Base-by-base conservation (phyloP, 176 grass and related monocot genomes). In the Raddia guianensis region DNA sequence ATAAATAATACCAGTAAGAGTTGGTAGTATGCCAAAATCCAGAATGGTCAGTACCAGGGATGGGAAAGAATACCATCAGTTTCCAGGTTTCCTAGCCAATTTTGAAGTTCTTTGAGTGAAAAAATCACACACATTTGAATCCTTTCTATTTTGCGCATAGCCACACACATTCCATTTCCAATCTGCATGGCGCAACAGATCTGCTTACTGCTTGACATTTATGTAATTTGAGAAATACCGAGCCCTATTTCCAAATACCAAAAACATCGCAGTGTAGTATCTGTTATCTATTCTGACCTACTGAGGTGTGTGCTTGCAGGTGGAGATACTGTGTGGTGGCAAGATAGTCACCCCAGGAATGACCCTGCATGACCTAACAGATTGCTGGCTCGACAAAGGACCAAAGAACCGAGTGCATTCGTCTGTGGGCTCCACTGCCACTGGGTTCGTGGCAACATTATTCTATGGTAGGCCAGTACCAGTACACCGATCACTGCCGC, bases 391-490 rank as follows among this genome's bases (percentile, higher is more conserved):
- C 12, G 50, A 86, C 11, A 82, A 60, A 85, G 80, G 59, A 52
- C 61, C 80, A 21, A 69, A 88, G 43, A 73, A 63, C 27, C 85
- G 58, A 68, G 56, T 94, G 63, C 77, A 70, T 8, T 68, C 81
- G 33, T 64, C 74, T 4, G 78, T 87, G 51, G 83, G 73, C 59
- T 52, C 73, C 19, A 66, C 77, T n/a, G 87, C 87, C 4, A 35
- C 83, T 20, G 73, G 73, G 57, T 82, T 89, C 33, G 54, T 86
- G n/a, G 60, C 73, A 35, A 82, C 53, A 1, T 7, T 89, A 12
- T 81, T 82, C 52, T 89, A 89, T 19, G 46, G 83, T 34, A 85
- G 87, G 68, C 62, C 87, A 67, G 83, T 43, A 40, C 16, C 44
- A 34, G 37, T 5, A 40, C 2, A 5, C 37, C 37, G 3, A 40